Evolutionary conservation across 75 land plant species (phyloP), one percentile per base, ranked within the genome.

Genomic region (Chamaecyparis obtusa): DNA sequence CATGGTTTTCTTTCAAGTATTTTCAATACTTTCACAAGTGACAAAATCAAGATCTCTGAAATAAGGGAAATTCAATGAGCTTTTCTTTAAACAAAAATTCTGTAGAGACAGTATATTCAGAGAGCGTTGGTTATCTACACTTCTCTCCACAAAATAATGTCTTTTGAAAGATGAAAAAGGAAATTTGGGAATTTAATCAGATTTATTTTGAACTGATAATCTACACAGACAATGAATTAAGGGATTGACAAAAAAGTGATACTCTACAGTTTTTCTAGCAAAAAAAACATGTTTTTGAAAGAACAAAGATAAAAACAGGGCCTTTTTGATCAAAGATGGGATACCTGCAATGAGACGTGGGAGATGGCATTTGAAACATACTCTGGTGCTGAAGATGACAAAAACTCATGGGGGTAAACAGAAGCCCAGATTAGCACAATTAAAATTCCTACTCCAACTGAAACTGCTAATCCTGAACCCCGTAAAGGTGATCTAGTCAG

Each of bases 401-500:
- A 87, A 83, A 96, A 82, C 6, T 95, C 97, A 51, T 93, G 90
- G 37, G 99, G 99, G 51, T 84, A 92, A 2, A 96, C 71, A 80
- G 87, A 94, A 60, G 99, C 98, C 90, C 91, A 95, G 83, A 96
- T 82, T 85, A 89, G 88, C 10, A 96, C 99, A 27, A 92, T 21
- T 35, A 92, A 64, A 39, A 97, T 86, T 75, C 99, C 99, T 69
- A 92, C 85, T 21, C 69, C 90, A 41, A 97, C 90, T 21, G 99
- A 97, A 2, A 87, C 82, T 36, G 90, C 89, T 64, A 96, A 89
- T 72, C 91, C 64, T 83, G 94, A 97, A 35, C 90, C 88, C 11
- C 93, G 86, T 56, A 82, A 24, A 30, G 93, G 85, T 33, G 83
- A 85, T 8, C 82, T 72, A 43, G 71, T 77, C 10, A 77, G 46